These are phyloP conservation scores for Wickerhamomyces chambardii DNA, from an alignment of 805 yeast genomes.

Conservation along the genomic window DNA sequence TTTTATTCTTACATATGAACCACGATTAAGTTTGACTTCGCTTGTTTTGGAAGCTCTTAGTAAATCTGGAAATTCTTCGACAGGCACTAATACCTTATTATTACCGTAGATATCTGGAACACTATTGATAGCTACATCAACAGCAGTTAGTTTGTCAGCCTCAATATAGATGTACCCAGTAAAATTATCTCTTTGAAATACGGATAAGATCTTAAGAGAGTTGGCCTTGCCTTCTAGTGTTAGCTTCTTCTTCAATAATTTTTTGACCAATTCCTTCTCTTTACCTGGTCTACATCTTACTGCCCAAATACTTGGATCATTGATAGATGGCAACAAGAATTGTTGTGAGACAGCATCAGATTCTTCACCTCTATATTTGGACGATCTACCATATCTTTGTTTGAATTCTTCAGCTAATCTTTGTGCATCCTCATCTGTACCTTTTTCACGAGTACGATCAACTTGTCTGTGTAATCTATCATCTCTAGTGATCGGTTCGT, in stretches of 20 bases:
- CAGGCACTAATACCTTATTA: conserved; percentile 83
- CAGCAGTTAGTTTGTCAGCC: conserved; percentile 90
- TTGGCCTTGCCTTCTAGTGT: conserved; percentile 66
- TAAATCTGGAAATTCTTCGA: conserved; percentile 89
- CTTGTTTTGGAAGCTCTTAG: conserved; percentile 83
- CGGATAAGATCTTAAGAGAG: conserved; percentile 80
- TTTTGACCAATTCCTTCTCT: conserved; percentile 85
- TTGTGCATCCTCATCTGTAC: conserved; percentile 93
- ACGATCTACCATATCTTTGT: conserved; percentile 84
- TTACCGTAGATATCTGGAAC: conserved; percentile 73
- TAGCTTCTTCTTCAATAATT: conserved; percentile 73
- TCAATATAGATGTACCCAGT: conserved; percentile 90
- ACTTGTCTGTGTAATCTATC: conserved; percentile 87
- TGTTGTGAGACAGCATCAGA: conserved; percentile 89
- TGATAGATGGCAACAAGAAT: conserved; percentile 87
- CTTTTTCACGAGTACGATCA: conserved; percentile 79
- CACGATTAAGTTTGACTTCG: conserved; percentile 84
- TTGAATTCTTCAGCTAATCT: conserved; percentile 85
- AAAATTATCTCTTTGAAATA: conserved; percentile 90
- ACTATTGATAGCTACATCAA: conserved; percentile 81
- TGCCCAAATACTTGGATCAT: conserved; percentile 96
- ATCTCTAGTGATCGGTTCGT: conserved; percentile 34
- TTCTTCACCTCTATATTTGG: conserved; percentile 73
- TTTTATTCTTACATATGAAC: conserved; percentile 83
- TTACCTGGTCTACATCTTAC: conserved; percentile 88